Evolutionary conservation across 306 rosid species (phyloP).

Genomic region (Vigna mungo): DNA sequence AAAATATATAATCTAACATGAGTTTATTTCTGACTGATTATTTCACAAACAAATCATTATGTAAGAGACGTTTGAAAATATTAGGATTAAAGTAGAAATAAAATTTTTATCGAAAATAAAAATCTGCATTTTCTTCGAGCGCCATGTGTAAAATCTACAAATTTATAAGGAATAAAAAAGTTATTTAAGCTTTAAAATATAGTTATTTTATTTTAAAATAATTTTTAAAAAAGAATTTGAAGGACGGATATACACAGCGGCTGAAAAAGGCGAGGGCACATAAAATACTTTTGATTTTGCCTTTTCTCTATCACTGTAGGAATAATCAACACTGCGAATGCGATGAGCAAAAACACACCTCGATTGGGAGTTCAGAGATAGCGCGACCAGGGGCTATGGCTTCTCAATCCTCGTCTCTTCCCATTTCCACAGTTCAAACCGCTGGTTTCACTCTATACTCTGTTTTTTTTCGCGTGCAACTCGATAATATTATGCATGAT

Average conservation of each 20-base stretch:
- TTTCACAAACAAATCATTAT: too few species aligned
- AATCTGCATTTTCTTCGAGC: too few species aligned
- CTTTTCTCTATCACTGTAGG: not conserved
- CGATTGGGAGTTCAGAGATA: not conserved
- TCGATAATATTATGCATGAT: not conserved
- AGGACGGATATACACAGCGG: not conserved
- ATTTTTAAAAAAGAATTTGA: not conserved
- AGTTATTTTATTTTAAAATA: not conserved
- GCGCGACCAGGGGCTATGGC: not conserved
- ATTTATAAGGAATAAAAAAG: too few species aligned
- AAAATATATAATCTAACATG: too few species aligned
- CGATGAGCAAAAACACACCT: not conserved
- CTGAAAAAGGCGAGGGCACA: not conserved
- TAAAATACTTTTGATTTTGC: not conserved
- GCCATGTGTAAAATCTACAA: too few species aligned
- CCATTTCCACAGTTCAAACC: not conserved
- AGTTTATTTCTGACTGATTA: too few species aligned
- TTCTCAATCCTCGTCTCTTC: slow-evolving; percentile 18
- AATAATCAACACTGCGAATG: not conserved
- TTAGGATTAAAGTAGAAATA: too few species aligned
- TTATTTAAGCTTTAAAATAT: too few species aligned
- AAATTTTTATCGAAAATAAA: too few species aligned
- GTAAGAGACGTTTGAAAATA: too few species aligned
- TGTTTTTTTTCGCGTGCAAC: not conserved
- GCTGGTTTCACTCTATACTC: slow-evolving; percentile 13